These are phyloP conservation scores for Veloporphyrellus conicus DNA, from an alignment of 1,284 basidiomycete genomes.

Conservation along the genomic window DNA sequence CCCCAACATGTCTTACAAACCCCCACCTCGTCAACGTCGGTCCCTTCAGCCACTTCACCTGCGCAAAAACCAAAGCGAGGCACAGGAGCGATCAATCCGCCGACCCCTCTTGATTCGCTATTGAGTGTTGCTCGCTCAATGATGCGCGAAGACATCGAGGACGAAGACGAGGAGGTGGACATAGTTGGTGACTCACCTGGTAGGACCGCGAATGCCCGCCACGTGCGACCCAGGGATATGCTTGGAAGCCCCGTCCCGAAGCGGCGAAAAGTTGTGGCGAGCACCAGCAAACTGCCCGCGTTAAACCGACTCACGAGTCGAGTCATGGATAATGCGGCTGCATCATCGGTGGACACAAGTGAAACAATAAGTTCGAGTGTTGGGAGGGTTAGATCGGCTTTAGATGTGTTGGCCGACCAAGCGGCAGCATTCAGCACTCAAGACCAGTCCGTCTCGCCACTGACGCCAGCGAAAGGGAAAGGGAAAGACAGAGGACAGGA, in stretches of 20 bases:
- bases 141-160: slow-evolving; percentile 39
- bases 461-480: slow-evolving; percentile 12
- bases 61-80: slow-evolving; percentile 19
- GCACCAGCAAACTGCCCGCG: slow-evolving; percentile 12
- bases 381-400: slow-evolving; percentile 44
- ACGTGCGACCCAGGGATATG: slow-evolving; percentile 19
- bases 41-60: slow-evolving; percentile 25
- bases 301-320: slow-evolving; percentile 4
- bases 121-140: slow-evolving; percentile 59
- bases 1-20: slow-evolving; percentile 28
- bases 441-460: slow-evolving; percentile 12
- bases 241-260: slow-evolving; percentile 37
- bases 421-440: slow-evolving; percentile 44
- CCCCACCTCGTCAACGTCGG: slow-evolving; percentile 32
- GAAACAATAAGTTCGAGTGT: slow-evolving; percentile 2
- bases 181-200: slow-evolving; percentile 17
- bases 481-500: slow-evolving; percentile 18
- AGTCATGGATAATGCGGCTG: neutral
- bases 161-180: slow-evolving; percentile 23
- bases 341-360: slow-evolving; percentile 1
- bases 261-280: slow-evolving; percentile 23
- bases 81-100: slow-evolving; percentile 22
- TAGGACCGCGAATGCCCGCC: slow-evolving; percentile 14
- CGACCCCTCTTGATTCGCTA: slow-evolving; percentile 48
- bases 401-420: slow-evolving; percentile 70